Conservation (phyloP, 1,284 basidiomycete genomes). For the Abortiporus biennis region DNA sequence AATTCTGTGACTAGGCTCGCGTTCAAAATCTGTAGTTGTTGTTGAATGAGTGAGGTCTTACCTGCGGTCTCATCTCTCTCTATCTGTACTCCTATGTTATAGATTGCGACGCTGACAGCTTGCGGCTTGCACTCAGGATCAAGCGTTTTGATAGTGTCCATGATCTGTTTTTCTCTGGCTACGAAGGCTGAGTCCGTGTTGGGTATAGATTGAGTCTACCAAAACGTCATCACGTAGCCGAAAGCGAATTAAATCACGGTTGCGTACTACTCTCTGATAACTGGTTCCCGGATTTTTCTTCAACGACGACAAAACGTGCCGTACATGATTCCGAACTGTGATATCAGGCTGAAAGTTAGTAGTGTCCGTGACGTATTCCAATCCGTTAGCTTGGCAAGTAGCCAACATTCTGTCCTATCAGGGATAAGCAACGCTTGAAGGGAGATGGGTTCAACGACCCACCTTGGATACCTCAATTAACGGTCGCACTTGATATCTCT, state of each 20-base stretch:
- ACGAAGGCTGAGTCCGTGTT: too few relatives aligned
- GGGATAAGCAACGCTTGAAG: conserved; percentile 1
- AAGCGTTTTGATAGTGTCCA: conserved; percentile 7
- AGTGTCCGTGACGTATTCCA: conserved; percentile 57
- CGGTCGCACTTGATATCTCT: conserved; percentile 63
- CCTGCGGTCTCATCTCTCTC: conserved; percentile 19
- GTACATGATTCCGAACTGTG: conserved; percentile 65
- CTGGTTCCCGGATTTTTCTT: too few relatives aligned
- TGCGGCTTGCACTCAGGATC: too few relatives aligned
- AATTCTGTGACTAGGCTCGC: conserved; percentile 20
- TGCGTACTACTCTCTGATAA: too few relatives aligned
- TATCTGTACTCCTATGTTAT: conserved; percentile 4
- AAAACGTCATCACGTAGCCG: too few relatives aligned
- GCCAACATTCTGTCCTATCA: conserved; percentile 65
- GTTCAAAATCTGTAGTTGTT: neutral
- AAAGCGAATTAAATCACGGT: neutral
- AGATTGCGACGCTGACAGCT: conserved; percentile 7
- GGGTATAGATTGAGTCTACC: too few relatives aligned
- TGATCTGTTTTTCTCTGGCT: conserved; percentile 1
- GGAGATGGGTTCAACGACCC: conserved; percentile 6
- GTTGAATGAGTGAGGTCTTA: conserved; percentile 4
- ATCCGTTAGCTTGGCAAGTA: conserved; percentile 55
- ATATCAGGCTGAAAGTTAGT: conserved; percentile 69
- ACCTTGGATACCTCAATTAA: conserved; percentile 66
- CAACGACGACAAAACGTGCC: conserved; percentile 29